Evolutionary conservation across 352 stramenopile species (phyloP), one percentile per base, ranked within the genome.

Genomic region (Phytophthora pisi): DNA sequence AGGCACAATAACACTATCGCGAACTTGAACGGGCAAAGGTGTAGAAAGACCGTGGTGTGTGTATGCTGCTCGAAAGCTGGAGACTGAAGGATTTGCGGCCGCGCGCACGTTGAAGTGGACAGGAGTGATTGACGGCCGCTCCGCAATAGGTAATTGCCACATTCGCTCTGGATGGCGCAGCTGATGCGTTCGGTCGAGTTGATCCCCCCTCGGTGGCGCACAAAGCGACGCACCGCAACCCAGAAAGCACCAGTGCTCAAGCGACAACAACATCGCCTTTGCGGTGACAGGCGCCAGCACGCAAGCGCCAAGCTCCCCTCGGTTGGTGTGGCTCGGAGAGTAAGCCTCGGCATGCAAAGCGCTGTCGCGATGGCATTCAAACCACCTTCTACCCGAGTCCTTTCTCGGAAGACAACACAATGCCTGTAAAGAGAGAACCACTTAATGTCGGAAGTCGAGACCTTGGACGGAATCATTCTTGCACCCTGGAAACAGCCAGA

Each of bases 181-280:
- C 24, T 51, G 36, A 61, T 61, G 54, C 9, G 36, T 61, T 42
- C 54, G 40, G 54, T 42, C 24, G 26, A 61, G 16, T 61, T 61
- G 54, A 51, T 9, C 13, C 13, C 31, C 31, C 11, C 8, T 2
- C 11, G 36, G 40, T 2, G 16, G 40, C 6, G 11, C 13, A 24
- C 34, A 46, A 20, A 36, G 11, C 34, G 4, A n/a, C 5, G 10
- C 51, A 31, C 18, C 8, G 18, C 45, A 31, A 26, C 34, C n/a
- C 45, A 51, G 31, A 57, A 36, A 30, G 30, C 31, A 23, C 51
- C 51, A 60, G 52, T 36, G 13, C 10, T 47, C 20, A 5, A 59
- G 52, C 20, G n/a, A 42, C 52, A 15, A 4, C 5, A 42, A 50
- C 36, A 50, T 47, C 13, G 31, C 31, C 16, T 23, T 26, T n/a